Evolutionary conservation across 2,329 filamentous ascomycete species (phyloP), one percentile per base, ranked within the genome.

Genomic region (Sordariomycetes sp.): DNA sequence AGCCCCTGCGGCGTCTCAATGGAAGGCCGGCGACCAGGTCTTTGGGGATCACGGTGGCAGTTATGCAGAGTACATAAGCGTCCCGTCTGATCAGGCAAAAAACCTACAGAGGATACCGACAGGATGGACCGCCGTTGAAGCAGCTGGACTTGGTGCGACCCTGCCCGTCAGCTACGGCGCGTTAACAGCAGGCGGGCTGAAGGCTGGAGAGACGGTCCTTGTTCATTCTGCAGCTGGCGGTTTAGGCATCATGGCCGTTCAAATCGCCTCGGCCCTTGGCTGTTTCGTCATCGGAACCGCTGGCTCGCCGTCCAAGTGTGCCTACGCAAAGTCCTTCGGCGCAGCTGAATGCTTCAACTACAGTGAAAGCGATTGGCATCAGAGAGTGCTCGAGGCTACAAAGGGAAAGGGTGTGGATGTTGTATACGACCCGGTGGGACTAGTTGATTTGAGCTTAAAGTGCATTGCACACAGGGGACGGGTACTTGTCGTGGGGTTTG

Each of bases 401-500:
- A 42, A 49, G 2, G 63, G 64, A 0, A 53, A 57, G 20, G 74
- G 74, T 0, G 72, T 71, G 3, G 64, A 79, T 51, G 59, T 75
- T 0, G 67, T 77, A 10, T 71, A 70, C 43, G 74, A 79, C 51
- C 63, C 66, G 7, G 71, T 77, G 9, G 73, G 74, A 1, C 58
- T 72, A 17, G 69, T 78, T 7, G 62, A 68, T 39, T 62, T 63
- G 38, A 70, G 68, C 25, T 47, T 79, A 19, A 64, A 64, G 38
- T 74, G 70, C 42, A 50, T 74, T 21, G 69, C 59, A 17, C 68
- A 74, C 46, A 59, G 63, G 23, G 74, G 72, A 1, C 54, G 65
- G 21, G 51, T 79, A 14, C 58, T 79, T 3, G 55, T 79, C 19
- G 60, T 76, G 3, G 74, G 74, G 0, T 79, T 79, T 46, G 73